These are phyloP conservation scores for Xylaria curta DNA, from an alignment of 495 filamentous ascomycete genomes.

Conservation along the genomic window DNA sequence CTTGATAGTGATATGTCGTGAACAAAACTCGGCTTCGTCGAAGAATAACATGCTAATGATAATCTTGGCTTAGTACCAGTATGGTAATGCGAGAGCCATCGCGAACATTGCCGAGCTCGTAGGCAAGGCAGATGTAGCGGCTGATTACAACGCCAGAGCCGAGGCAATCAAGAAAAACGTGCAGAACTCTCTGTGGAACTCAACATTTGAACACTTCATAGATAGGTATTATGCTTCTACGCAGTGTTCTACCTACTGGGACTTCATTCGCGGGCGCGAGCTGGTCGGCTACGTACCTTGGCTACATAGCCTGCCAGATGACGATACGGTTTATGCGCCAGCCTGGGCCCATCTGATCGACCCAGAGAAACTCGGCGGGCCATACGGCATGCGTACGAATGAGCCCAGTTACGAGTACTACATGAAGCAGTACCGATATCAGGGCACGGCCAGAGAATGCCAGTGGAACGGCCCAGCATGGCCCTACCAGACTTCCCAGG, in stretches of 20 bases:
- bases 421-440: constrained; percentile 38
- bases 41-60: constrained; percentile 1
- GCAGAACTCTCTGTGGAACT: constrained; percentile 40
- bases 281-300: constrained; percentile 44
- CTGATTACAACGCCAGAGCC: constrained; percentile 34
- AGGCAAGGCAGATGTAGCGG: constrained; percentile 31
- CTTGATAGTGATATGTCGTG: not conserved
- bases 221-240: constrained; percentile 42
- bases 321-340: constrained; percentile 33
- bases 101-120: constrained; percentile 36
- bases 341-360: constrained; percentile 32
- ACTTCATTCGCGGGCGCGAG: constrained; percentile 42
- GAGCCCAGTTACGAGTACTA: constrained; percentile 45
- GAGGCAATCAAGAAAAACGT: constrained; percentile 31
- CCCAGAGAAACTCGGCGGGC: constrained; percentile 6
- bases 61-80: constrained; percentile 37
- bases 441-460: constrained; percentile 36
- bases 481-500: constrained; percentile 44
- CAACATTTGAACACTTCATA: constrained; percentile 44
- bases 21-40: not conserved
- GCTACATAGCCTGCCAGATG: constrained; percentile 41
- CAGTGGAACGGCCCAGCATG: constrained; percentile 45
- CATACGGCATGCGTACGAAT: constrained; percentile 37
- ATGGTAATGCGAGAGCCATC: constrained; percentile 42
- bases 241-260: constrained; percentile 36